Evolutionary conservation across 768 basidiomycete genomes (phyloP).

Genomic region (Hypholoma fasciculare): DNA sequence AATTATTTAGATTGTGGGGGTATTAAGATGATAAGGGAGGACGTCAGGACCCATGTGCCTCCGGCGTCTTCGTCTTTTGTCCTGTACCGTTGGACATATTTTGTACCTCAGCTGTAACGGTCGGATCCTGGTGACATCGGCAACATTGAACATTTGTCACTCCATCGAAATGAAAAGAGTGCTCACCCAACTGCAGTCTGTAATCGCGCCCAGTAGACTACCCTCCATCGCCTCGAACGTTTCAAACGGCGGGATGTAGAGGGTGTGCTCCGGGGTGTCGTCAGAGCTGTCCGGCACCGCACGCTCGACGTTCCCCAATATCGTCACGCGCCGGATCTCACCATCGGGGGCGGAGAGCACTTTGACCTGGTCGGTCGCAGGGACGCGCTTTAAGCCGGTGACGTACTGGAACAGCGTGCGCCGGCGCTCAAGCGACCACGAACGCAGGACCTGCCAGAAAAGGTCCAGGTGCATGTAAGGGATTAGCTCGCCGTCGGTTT

Average conservation of each 20-base stretch:
- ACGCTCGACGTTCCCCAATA: constrained; percentile 26
- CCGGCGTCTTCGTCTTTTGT: neutral
- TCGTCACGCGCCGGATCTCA: constrained; percentile 23
- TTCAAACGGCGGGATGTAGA: constrained; percentile 26
- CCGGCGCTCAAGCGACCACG: constrained; percentile 23
- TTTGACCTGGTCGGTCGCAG: constrained; percentile 24
- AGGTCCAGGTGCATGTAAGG: constrained; percentile 23
- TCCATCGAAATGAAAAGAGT: neutral
- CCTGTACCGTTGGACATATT: neutral
- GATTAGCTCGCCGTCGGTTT: constrained; percentile 9
- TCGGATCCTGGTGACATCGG: constrained; percentile 10
- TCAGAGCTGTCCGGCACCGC: constrained; percentile 23
- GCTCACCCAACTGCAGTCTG: constrained; percentile 23
- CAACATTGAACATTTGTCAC: neutral
- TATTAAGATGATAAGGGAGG: too few relatives aligned
- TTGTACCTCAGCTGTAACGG: constrained; percentile 12
- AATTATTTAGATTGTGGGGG: too few relatives aligned
- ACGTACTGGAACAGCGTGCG: constrained; percentile 22
- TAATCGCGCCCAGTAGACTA: constrained; percentile 20
- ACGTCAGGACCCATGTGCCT: neutral
- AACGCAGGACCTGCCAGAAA: constrained; percentile 24
- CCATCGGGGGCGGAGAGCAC: constrained; percentile 26
- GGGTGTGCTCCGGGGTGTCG: constrained; percentile 26
- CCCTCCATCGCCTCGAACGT: constrained; percentile 21
- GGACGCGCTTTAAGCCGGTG: constrained; percentile 26